Evolutionary conservation across 106 monocot species (phyloP).

Genomic region (Acanthochlamys bracteata): DNA sequence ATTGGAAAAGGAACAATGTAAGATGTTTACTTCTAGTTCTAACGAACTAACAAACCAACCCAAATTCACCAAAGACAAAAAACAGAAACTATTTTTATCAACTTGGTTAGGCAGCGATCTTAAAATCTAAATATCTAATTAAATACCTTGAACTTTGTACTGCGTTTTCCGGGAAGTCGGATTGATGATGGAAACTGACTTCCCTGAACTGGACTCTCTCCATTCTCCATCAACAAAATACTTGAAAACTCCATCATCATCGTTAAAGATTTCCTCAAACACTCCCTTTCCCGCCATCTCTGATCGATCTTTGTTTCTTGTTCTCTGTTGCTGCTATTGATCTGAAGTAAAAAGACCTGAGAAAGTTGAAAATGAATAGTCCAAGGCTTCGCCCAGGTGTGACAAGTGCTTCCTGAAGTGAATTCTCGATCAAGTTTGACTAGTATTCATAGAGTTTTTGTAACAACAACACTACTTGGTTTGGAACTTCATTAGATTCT

Average conservation of each 20-base stretch:
- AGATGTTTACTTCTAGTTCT: too few species aligned
- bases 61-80: not conserved
- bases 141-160: slow-evolving; percentile 72
- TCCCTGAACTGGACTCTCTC: slow-evolving; percentile 69
- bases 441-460: too few species aligned
- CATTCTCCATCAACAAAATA: slow-evolving; percentile 90
- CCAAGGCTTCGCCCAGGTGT: too few species aligned
- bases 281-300: slow-evolving; percentile 57
- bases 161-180: slow-evolving; percentile 73
- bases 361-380: too few species aligned
- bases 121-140: not conserved
- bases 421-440: too few species aligned
- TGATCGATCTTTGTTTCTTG: not conserved
- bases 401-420: too few species aligned
- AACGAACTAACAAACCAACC: too few species aligned
- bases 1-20: too few species aligned
- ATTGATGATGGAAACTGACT: slow-evolving; percentile 81
- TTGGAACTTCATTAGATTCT: too few species aligned
- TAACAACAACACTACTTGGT: too few species aligned
- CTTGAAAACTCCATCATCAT: slow-evolving; percentile 68
- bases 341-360: too few species aligned
- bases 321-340: not conserved
- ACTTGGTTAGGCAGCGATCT: too few species aligned
- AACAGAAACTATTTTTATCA: not conserved
- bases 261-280: slow-evolving; percentile 80